phyloP scores from a whole-genome alignment of 2,329 filamentous ascomycete species.

The Pseudogymnoascus sp. region DNA sequence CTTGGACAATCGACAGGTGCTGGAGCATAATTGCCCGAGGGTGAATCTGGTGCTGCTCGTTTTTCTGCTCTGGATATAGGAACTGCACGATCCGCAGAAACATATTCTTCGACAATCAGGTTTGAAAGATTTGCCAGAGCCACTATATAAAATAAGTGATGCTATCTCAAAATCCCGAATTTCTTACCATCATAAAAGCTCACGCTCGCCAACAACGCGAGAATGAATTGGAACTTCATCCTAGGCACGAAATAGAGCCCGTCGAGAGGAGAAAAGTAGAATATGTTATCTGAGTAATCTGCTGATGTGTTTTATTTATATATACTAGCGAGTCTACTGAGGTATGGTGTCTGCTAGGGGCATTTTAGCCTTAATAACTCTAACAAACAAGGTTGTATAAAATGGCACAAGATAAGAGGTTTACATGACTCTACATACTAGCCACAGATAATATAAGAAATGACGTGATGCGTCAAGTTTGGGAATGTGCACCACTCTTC shows the following conservation, averaged over 20 bases:
- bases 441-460: not conserved
- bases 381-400: not conserved
- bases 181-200: not conserved
- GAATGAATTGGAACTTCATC: not conserved
- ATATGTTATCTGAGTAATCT: not conserved
- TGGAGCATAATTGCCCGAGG: slow-evolving; percentile 55
- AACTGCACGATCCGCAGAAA: not conserved
- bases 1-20: slow-evolving; percentile 60
- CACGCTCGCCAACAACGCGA: not conserved
- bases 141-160: not conserved
- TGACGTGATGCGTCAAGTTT: not conserved
- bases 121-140: not conserved
- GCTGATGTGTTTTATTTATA: not conserved
- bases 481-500: not conserved
- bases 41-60: not conserved
- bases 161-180: not conserved
- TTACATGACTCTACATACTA: not conserved
- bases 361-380: not conserved
- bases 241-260: not conserved
- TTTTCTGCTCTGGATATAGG: not conserved
- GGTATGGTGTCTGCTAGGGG: not conserved
- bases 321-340: not conserved
- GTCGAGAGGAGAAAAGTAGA: not conserved
- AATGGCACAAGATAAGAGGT: not conserved
- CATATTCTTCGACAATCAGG: not conserved